phyloP scores from a whole-genome alignment of 306 rosid genomes.

The Medicago truncatula region DNA sequence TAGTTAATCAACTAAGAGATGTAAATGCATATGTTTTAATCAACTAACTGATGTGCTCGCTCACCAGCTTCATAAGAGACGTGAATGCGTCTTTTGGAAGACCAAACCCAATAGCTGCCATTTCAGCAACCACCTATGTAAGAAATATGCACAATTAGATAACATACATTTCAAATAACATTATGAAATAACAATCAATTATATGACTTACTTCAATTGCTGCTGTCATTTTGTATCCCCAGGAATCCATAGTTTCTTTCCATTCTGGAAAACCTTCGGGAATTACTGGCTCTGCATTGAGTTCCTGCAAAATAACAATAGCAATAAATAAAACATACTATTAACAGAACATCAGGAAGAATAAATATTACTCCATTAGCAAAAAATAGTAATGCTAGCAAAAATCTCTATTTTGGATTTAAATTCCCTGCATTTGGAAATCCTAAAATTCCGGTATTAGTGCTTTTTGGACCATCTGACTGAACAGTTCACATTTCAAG shows the following conservation, averaged over 20 bases:
- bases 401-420: neutral
- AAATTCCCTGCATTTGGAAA: neutral
- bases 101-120: conserved; percentile 98
- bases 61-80: conserved; percentile 89
- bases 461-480: neutral
- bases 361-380: neutral
- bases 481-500: neutral
- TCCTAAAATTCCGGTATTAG: neutral
- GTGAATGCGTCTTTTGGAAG: conserved; percentile 92
- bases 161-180: conserved; percentile 10
- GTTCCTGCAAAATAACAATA: conserved; percentile 62
- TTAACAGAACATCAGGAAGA: conserved; percentile 25
- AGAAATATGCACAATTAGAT: conserved; percentile 34
- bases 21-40: conserved; percentile 66
- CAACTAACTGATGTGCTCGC: conserved; percentile 19
- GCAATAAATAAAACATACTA: no score
- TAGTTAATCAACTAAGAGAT: conserved; percentile 48
- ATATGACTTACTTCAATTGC: conserved; percentile 66
- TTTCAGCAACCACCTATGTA: conserved; percentile 86
- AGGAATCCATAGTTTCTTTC: conserved; percentile 93
- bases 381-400: neutral
- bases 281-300: conserved; percentile 87
- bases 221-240: conserved; percentile 93
- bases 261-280: conserved; percentile 91
- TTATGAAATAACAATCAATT: conserved; percentile 16